Base-by-base conservation (phyloP, 768 basidiomycete genomes). In the Phlegmacium glaucopus region DNA sequence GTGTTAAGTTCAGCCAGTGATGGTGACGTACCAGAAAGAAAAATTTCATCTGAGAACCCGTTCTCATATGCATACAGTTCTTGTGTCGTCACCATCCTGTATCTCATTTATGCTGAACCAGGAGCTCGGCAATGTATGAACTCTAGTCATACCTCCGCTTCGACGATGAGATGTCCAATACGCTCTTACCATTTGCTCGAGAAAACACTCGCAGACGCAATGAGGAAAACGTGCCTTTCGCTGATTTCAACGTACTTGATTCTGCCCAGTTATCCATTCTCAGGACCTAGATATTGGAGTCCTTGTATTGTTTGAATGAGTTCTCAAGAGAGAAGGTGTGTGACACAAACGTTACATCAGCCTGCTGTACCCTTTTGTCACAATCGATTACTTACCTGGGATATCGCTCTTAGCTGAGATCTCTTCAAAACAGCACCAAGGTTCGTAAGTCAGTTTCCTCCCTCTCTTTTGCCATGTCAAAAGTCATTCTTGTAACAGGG, bases 171-270 rank as follows among this genome's bases (percentile, higher is more conserved):
- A 81, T 50, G 26, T 75, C 68, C 39, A 82, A 58, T 6, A 80
- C 68, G 39, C 71, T 57, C 3, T 60, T 58, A 13, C 77, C 79
- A 1, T 68, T 70, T 15, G 62, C 54, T 6, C 83, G 72, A 25
- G 73, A 72, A 50, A 81, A 87, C 8, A 83, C 69, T 8, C 81
- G 56, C 8, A 69, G 61, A 15, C 55, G 82, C 85, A 22, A n/a
- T n/a, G n/a, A 90, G 61, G 54, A 90, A 80, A 0, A 79, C 76
- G 57, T 85, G 77, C 7, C 66, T 62, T 37, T 70, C 66, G 44
- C 74, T 76, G 46, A 90, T 63, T 53, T 90, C 88, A 28, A 89
- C 85, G 51, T 88, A 89, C 43, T 69, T 69, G 46, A 86, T 71
- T 9, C 63, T 52, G 3, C 71, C 75, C 13, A 77, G 61, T 6